phyloP scores from a whole-genome alignment of 345 rosid genomes.

The Aegle marmelos region DNA sequence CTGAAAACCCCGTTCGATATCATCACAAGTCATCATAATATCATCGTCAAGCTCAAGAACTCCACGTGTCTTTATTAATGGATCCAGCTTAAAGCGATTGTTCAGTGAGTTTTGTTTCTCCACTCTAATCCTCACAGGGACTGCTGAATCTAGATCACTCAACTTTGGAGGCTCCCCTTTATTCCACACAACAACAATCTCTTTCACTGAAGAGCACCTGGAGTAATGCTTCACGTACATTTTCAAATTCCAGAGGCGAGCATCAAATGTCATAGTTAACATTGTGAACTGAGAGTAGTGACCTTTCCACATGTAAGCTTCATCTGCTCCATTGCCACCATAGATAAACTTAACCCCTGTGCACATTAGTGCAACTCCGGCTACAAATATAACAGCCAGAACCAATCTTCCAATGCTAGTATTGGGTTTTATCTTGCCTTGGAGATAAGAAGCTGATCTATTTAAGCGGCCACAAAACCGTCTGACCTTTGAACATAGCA shows the following conservation, averaged over 20 bases:
- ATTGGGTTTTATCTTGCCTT: slow-evolving; percentile 56
- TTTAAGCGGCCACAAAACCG: slow-evolving; percentile 71
- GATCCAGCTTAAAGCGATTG: slow-evolving; percentile 80
- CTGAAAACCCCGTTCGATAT: slow-evolving; percentile 76
- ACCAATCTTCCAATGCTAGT: slow-evolving; percentile 50
- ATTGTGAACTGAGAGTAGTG: slow-evolving; percentile 84
- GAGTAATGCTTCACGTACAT: slow-evolving; percentile 92
- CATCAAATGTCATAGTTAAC: slow-evolving; percentile 89
- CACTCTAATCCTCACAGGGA: slow-evolving; percentile 81
- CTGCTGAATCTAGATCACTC: slow-evolving; percentile 71
- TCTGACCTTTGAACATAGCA: slow-evolving; percentile 60
- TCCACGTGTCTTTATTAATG: slow-evolving; percentile 62
- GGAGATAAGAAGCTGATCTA: slow-evolving; percentile 50
- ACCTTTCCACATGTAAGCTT: slow-evolving; percentile 62
- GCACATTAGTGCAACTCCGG: slow-evolving; percentile 59
- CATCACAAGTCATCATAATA: slow-evolving; percentile 87
- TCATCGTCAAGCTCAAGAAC: slow-evolving; percentile 97
- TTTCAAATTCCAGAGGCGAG: slow-evolving; percentile 97
- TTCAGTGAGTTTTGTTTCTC: slow-evolving; percentile 74
- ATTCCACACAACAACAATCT: slow-evolving; percentile 97
- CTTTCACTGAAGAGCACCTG: slow-evolving; percentile 84
- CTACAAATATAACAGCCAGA: slow-evolving; percentile 37
- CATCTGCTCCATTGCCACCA: slow-evolving; percentile 84
- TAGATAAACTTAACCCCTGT: slow-evolving; percentile 52
- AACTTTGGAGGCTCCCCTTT: slow-evolving; percentile 70